Conservation (phyloP, 202 grass and related monocot species). For the Saccharum hybrid region DNA sequence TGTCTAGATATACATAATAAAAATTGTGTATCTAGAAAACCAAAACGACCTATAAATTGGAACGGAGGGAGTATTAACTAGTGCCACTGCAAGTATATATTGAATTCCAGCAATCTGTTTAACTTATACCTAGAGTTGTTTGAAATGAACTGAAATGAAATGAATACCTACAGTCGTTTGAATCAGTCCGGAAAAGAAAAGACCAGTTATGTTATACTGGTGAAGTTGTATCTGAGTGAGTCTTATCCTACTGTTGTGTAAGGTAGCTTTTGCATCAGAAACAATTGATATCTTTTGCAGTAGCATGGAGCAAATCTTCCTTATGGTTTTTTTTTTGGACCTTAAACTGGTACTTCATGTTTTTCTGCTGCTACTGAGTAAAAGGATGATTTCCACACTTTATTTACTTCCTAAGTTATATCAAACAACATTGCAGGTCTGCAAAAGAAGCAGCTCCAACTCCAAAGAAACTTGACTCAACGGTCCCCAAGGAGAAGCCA, state of each 20-base stretch:
- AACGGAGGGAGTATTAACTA: background rate
- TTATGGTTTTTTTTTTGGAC: background rate
- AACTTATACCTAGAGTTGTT: slow-evolving; percentile 8
- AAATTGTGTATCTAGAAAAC: too few species aligned
- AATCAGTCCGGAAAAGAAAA: background rate
- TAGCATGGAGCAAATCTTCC: background rate
- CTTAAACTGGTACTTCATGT: slow-evolving; percentile 1
- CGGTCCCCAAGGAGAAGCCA: slow-evolving; percentile 54
- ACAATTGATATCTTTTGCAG: slow-evolving; percentile 9
- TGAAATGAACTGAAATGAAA: background rate
- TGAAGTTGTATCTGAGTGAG: background rate
- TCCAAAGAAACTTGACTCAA: slow-evolving; percentile 50
- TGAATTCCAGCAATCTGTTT: background rate
- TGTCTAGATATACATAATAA: too few species aligned
- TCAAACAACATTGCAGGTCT: slow-evolving; percentile 45
- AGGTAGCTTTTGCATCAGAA: background rate
- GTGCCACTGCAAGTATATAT: background rate
- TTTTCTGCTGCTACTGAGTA: background rate
- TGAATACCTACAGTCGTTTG: background rate
- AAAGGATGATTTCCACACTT: background rate
- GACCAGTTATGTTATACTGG: background rate
- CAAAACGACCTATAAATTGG: too few species aligned
- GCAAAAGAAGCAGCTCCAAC: slow-evolving; percentile 44
- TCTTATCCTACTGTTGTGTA: background rate
- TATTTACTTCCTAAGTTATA: background rate